phyloP scores from a whole-genome alignment of 257 asterid species.

The Apocynum venetum region DNA sequence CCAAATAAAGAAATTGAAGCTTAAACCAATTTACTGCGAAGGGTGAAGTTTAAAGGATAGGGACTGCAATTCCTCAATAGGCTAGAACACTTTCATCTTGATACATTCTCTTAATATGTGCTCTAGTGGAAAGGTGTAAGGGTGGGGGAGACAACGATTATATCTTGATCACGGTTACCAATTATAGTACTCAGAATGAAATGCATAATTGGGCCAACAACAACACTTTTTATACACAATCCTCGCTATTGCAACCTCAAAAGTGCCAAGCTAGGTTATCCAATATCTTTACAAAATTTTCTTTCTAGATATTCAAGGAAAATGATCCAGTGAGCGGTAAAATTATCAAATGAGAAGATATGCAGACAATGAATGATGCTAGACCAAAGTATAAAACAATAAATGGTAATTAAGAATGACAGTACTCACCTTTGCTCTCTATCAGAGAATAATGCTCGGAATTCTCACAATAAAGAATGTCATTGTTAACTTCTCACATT shows the following conservation, averaged over 20 bases:
- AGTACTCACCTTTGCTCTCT: constrained; percentile 2
- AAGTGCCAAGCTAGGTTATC: background rate
- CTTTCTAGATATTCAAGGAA: background rate
- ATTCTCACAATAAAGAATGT: background rate
- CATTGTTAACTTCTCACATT: background rate
- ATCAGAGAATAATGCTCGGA: background rate
- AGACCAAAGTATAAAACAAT: background rate
- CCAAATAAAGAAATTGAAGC: background rate
- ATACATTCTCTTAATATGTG: background rate
- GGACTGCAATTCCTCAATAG: background rate
- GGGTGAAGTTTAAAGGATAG: background rate
- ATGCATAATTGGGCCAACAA: background rate
- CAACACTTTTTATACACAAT: background rate
- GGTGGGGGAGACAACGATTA: background rate
- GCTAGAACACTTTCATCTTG: background rate
- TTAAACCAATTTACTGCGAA: background rate
- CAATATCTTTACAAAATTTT: background rate
- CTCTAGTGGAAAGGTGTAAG: background rate
- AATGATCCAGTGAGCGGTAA: background rate
- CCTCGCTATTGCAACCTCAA: background rate
- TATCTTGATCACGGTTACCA: background rate
- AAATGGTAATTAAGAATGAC: background rate
- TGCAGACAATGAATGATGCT: background rate
- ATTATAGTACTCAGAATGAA: background rate
- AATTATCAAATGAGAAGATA: background rate